Conservation (phyloP, 306 rosid species). For the Crataegus laevigata region DNA sequence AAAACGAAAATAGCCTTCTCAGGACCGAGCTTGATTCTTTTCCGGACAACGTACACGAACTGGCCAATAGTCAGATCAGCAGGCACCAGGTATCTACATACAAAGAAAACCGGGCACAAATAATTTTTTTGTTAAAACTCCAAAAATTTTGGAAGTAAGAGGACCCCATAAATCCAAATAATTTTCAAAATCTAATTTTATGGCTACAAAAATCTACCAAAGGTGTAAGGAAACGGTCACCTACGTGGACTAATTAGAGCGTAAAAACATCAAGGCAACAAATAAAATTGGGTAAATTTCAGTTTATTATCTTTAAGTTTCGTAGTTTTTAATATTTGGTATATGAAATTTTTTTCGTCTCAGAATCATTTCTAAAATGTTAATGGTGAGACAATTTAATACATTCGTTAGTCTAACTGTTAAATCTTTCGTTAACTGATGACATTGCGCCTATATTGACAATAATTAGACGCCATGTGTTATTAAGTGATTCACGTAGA, state of each 20-base stretch:
- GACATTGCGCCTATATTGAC: too few relatives aligned
- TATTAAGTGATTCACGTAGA: too few relatives aligned
- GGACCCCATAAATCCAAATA: background rate
- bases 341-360: too few relatives aligned
- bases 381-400: too few relatives aligned
- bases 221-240: background rate
- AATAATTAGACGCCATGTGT: fast-evolving
- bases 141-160: background rate
- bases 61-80: conserved; percentile 55
- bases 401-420: too few relatives aligned
- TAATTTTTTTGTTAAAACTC: background rate
- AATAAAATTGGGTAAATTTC: too few relatives aligned
- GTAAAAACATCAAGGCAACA: background rate
- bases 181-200: background rate
- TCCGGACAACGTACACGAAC: conserved; percentile 55
- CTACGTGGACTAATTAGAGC: background rate
- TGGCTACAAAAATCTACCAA: background rate
- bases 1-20: conserved; percentile 58
- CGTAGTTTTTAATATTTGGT: too few relatives aligned
- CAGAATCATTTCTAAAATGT: too few relatives aligned
- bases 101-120: background rate
- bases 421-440: too few relatives aligned
- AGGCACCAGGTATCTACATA: conserved; percentile 51
- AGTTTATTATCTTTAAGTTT: too few relatives aligned
- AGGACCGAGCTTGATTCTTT: conserved; percentile 52